Base-by-base conservation (phyloP, 805 yeast species). In the Sugiyamaella chiloensis region DNA sequence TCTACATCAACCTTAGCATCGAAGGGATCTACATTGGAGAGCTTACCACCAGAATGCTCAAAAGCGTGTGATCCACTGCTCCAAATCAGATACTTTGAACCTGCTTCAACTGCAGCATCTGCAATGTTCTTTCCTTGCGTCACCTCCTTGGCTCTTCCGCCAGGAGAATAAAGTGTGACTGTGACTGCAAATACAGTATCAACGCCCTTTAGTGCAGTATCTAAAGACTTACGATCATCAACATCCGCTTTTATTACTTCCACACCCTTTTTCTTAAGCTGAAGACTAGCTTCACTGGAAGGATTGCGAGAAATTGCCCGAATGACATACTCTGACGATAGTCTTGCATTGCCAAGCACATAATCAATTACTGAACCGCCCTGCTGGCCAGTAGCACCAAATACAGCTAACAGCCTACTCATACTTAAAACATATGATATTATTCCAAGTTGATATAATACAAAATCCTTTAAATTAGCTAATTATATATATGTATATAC, bases 171-270 rank as follows among this genome's bases (percentile, higher is more conserved):
- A 11, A 24, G 14, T 12, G 31, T 26, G 19, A n/a, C 27, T 7
- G 48, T 44, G 6, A 44, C 19, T 19, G 44, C 29, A 36, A 41
- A 44, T 5, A 44, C 46, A 23, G 45, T 39, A 41, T 44, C 21
- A 7, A 26, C 48, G 19, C 48, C 48, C 34, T 44, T 9, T 11
- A 44, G 44, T 7, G 46, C 48, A 7, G 23, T n/a, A n/a, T 17
- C 26, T 11, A 44, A 19, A 14, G 45, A 26, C 5, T 21, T 31
- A 11, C 12, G 19, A 12, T 44, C 44, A 14, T 40, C 24, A 14
- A 23, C 16, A 20, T 55, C 56, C 1, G 40, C 56, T 17, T 31
- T 30, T 16, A 52, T 54, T n/a, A 55, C 53, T 16, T 55, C 58
- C 9, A 44, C 51, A 2, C 59, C 58, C 24, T 34, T 44, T 12